Percentiles rank a stretch among this genome's conserved stretches.
Conservation (phyloP, 1,139 yeast genomes). For the Magnusiomyces fungicola region DNA sequence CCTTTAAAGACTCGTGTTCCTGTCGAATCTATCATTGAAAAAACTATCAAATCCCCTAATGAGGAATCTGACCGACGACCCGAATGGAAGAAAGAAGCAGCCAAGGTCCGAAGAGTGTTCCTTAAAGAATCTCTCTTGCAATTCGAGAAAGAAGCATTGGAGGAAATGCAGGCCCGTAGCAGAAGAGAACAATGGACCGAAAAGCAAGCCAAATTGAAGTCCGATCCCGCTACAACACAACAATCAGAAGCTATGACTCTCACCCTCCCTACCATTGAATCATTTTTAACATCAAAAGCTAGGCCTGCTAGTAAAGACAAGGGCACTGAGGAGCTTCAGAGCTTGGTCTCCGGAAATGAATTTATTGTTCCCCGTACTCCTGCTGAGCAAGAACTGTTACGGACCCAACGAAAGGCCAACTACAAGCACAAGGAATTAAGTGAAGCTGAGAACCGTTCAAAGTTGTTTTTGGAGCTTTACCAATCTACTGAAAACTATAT, state of each 20-base stretch:
- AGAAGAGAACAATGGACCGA: slow-evolving; percentile 18
- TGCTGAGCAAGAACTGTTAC: slow-evolving; percentile 49
- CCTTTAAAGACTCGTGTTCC: slow-evolving; percentile 46
- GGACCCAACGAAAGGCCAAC: slow-evolving; percentile 48
- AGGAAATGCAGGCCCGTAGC: slow-evolving; percentile 26
- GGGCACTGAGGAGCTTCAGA: background rate
- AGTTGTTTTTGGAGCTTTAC: slow-evolving; percentile 57
- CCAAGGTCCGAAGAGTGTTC: slow-evolving; percentile 67
- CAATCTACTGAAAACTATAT: slow-evolving; percentile 63
- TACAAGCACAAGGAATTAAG: slow-evolving; percentile 40
- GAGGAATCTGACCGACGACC: slow-evolving; percentile 33
- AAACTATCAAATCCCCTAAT: slow-evolving; percentile 38
- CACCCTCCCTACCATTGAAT: slow-evolving; percentile 76
- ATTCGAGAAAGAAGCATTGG: slow-evolving; percentile 49
- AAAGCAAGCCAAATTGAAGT: slow-evolving; percentile 32
- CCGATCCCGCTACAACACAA: slow-evolving; percentile 17
- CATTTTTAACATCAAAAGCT: slow-evolving; percentile 31
- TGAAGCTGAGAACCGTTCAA: slow-evolving; percentile 44
- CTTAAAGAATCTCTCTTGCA: slow-evolving; percentile 56
- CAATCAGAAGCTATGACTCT: slow-evolving; percentile 48
- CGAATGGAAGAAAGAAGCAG: slow-evolving; percentile 48
- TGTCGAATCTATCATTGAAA: slow-evolving; percentile 49
- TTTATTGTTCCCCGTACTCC: slow-evolving; percentile 64
- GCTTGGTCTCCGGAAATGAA: slow-evolving; percentile 42
- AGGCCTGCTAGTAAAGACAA: slow-evolving; percentile 26